phyloP scores from a whole-genome alignment of 2,329 filamentous ascomycete species.

The Arachnopeziza araneosa region DNA sequence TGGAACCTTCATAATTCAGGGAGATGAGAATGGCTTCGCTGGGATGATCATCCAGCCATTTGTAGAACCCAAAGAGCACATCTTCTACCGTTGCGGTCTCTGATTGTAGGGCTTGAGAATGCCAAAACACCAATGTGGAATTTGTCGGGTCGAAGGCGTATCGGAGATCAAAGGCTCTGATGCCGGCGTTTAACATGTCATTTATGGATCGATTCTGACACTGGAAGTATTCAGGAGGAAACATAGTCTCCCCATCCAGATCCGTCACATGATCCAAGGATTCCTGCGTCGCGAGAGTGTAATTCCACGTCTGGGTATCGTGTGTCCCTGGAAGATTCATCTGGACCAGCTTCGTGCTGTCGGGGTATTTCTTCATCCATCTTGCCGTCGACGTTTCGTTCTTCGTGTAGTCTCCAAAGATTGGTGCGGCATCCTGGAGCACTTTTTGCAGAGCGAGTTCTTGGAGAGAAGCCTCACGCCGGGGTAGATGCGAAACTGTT shows the following conservation, averaged over 20 bases:
- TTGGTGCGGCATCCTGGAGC: slow-evolving; percentile 36
- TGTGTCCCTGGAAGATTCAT: slow-evolving; percentile 47
- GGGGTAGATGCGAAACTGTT: neutral
- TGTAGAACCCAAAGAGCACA: slow-evolving; percentile 42
- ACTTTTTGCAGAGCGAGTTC: slow-evolving; percentile 38
- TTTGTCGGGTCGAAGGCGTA: slow-evolving; percentile 43
- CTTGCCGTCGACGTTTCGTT: slow-evolving; percentile 25
- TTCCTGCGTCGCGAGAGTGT: slow-evolving; percentile 38
- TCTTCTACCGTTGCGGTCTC: slow-evolving; percentile 39
- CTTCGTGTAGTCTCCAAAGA: slow-evolving; percentile 36
- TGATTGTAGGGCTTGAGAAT: slow-evolving; percentile 39
- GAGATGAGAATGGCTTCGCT: slow-evolving; percentile 42
- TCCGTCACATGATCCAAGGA: slow-evolving; percentile 35
- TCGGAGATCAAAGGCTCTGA: slow-evolving; percentile 46
- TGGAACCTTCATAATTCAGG: slow-evolving; percentile 41
- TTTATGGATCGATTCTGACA: slow-evolving; percentile 38
- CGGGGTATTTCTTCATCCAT: slow-evolving; percentile 43
- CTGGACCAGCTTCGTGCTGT: slow-evolving; percentile 38
- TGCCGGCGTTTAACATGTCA: slow-evolving; percentile 39
- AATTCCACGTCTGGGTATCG: slow-evolving; percentile 48
- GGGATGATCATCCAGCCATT: slow-evolving; percentile 42
- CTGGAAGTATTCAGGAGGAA: slow-evolving; percentile 32
- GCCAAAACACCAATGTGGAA: slow-evolving; percentile 43
- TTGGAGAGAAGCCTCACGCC: neutral
- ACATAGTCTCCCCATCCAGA: slow-evolving; percentile 32